Base-by-base conservation (phyloP, 2,329 filamentous ascomycete species). In the Aspergillus brasiliensis region DNA sequence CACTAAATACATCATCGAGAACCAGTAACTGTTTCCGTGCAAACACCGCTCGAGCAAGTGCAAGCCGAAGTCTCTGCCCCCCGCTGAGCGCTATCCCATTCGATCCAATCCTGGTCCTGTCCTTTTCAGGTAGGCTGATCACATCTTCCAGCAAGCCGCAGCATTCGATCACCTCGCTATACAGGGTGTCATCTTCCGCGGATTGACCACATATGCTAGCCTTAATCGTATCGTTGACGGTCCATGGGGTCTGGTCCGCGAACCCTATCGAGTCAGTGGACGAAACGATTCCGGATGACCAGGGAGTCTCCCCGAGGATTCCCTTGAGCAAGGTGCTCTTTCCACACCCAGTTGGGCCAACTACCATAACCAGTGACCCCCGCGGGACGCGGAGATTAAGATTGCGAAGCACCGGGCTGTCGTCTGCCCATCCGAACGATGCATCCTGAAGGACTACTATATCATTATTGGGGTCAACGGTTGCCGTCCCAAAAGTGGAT, bases 331-430 rank as follows among this genome's bases (percentile, higher is more conserved):
- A 23, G 23, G 46, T 48, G 15, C 23, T 48, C 23, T 48, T 48
- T 15, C 81, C 80, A n/a, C 76, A 77, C 0, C 79, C 80, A 0
- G 81, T 78, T 0, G 72, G 74, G 0, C 80, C 80, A 1, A 80
- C 66, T 2, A 81, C 44, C 60, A 80, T 34, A 6, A 21, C 27
- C 8, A 51, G 17, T 7, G 27, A 34, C 4, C 8, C 27, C 17
- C 31, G 17, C 3, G 4, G 27, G 17, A 51, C 10, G 31, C 7
- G 19, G 25, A 51, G 13, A n/a, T 34, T 31, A 8, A 51, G 19
- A n/a, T 51, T 51, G 15, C 17, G n/a, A 10, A 44, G 40, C 15
- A 44, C 15, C 15, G 40, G 40, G 1, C 3, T 10, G 7, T 44
- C 40, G 11, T 10, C 15, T 10, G 15, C 19, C 40, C 40, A 44